These are phyloP conservation scores for Papiliotrema terrestris DNA, from an alignment of 1,284 basidiomycete genomes.

Conservation along the genomic window DNA sequence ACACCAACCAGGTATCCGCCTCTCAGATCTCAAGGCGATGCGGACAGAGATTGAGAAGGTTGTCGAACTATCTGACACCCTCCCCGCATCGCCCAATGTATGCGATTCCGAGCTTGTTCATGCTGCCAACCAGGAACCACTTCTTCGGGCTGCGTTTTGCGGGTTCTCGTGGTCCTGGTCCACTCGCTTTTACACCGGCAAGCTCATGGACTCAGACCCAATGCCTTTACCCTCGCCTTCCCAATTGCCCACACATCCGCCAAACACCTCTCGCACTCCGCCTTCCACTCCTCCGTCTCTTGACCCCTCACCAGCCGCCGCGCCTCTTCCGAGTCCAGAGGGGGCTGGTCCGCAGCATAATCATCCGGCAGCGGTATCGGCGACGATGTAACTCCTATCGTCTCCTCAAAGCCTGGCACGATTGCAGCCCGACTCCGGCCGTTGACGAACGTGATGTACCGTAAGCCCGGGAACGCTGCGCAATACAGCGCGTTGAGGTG, in stretches of 20 bases:
- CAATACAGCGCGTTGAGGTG: constrained; percentile 76
- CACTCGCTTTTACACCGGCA: too few relatives aligned
- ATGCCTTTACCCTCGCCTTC: constrained; percentile 54
- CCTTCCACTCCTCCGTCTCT: constrained; percentile 53
- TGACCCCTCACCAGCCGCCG: constrained; percentile 17
- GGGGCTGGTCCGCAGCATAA: constrained; percentile 41
- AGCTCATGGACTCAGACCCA: constrained; percentile 22
- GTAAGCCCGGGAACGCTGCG: constrained; percentile 64
- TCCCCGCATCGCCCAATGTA: too few relatives aligned
- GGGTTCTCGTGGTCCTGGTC: too few relatives aligned
- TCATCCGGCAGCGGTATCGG: constrained; percentile 30
- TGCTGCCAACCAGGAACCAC: too few relatives aligned
- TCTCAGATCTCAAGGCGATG: too few relatives aligned
- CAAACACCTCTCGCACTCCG: constrained; percentile 69
- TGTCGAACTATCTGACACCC: too few relatives aligned
- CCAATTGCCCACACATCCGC: constrained; percentile 70
- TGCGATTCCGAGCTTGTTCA: too few relatives aligned
- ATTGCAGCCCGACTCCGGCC: constrained; percentile 69
- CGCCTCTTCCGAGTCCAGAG: constrained; percentile 47
- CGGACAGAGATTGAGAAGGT: too few relatives aligned
- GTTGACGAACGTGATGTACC: constrained; percentile 89
- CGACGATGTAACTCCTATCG: constrained; percentile 49
- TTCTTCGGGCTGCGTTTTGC: too few relatives aligned
- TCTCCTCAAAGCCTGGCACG: constrained; percentile 71
- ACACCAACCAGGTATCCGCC: too few relatives aligned